phyloP scores from a whole-genome alignment of 163 green algal species.

The Scenedesmus sp. region DNA sequence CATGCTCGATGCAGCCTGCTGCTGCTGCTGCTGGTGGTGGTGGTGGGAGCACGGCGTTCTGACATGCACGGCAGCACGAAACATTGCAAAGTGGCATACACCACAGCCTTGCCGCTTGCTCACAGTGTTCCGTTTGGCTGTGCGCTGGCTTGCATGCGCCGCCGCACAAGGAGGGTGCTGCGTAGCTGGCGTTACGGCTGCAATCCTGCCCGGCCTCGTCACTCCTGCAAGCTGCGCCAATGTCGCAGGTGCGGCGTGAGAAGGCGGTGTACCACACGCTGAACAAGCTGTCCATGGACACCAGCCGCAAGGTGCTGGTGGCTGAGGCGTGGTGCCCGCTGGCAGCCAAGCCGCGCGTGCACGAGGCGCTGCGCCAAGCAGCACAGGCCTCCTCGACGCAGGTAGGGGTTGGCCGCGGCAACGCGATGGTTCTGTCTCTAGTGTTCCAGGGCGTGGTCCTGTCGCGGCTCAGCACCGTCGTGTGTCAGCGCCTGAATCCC shows the following conservation, averaged over 20 bases:
- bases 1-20: not conserved
- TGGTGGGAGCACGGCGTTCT: too few species aligned
- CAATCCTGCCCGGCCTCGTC: not conserved
- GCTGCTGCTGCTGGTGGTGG: not conserved
- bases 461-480: too few species aligned
- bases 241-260: slow-evolving; percentile 85
- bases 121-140: too few species aligned
- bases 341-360: slow-evolving; percentile 72
- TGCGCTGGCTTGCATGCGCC: not conserved
- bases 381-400: slow-evolving; percentile 66
- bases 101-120: too few species aligned
- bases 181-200: too few species aligned
- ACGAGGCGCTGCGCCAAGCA: slow-evolving; percentile 81
- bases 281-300: slow-evolving; percentile 98
- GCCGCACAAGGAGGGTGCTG: not conserved
- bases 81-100: too few species aligned
- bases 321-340: slow-evolving; percentile 96
- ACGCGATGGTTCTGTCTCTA: too few species aligned
- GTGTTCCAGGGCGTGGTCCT: too few species aligned
- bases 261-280: slow-evolving; percentile 98
- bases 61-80: too few species aligned
- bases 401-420: slow-evolving; percentile 19
- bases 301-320: slow-evolving; percentile 95
- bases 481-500: too few species aligned
- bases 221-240: not conserved